phyloP scores from a whole-genome alignment of 1,139 yeast genomes.

The Candida anutae region DNA sequence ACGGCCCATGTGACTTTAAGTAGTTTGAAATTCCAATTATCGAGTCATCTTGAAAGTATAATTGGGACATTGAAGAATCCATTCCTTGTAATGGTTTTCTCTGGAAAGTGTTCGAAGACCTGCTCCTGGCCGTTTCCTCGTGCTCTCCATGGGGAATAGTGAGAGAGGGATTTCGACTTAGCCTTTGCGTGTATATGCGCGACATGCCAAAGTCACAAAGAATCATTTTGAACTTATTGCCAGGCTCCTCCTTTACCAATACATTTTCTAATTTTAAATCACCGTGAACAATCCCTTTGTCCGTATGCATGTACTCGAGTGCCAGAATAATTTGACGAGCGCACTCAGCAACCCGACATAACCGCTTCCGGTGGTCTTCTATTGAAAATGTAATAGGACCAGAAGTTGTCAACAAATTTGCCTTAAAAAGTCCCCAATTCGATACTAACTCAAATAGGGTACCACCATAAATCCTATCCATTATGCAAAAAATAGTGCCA shows the following conservation, averaged over 20 bases:
- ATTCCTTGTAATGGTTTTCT: conserved; percentile 31
- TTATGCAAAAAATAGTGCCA: conserved; percentile 62
- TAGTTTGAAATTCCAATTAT: conserved; percentile 25
- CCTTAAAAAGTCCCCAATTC: conserved; percentile 48
- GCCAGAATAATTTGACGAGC: conserved; percentile 54
- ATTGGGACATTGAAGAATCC: conserved; percentile 19
- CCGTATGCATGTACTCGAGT: conserved; percentile 59
- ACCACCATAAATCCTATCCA: conserved; percentile 69
- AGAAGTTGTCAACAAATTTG: conserved; percentile 17
- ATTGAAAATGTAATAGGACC: conserved; percentile 28
- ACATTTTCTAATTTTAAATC: conserved; percentile 87
- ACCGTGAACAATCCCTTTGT: conserved; percentile 71
- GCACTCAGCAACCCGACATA: conserved; percentile 20
- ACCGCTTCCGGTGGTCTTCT: conserved; percentile 16
- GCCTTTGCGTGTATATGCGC: conserved; percentile 24
- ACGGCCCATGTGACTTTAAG: conserved; percentile 26
- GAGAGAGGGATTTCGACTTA: conserved; percentile 19
- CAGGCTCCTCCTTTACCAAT: conserved; percentile 39
- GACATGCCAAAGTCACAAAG: conserved; percentile 90
- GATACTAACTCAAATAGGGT: conserved; percentile 73
- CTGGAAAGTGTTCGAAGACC: conserved; percentile 30
- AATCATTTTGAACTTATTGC: conserved; percentile 24
- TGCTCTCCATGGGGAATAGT: conserved; percentile 9
- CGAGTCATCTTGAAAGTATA: conserved; percentile 18
- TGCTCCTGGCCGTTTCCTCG: conserved; percentile 28